A percentile compares a stretch with the other conserved stretches of the same genome.
These are phyloP conservation scores for Aspergillus bridgeri DNA, from an alignment of 495 filamentous ascomycete genomes.

Conservation along the genomic window DNA sequence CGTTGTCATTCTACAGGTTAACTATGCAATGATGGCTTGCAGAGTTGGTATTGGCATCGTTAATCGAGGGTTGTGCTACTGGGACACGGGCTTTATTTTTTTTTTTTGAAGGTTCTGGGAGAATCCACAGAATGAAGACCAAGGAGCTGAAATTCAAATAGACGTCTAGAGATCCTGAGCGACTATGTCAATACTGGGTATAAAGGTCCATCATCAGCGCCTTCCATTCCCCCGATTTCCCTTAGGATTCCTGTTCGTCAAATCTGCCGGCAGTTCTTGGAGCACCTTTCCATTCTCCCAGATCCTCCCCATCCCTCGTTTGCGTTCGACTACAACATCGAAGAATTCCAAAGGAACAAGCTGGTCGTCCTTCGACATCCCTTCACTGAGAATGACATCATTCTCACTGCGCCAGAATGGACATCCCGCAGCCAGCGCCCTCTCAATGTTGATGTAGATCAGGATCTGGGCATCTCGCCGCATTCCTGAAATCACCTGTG, in stretches of 20 bases:
- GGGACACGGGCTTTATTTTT: too few species aligned
- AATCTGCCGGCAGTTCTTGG: slow-evolving; percentile 42
- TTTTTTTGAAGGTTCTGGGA: too few species aligned
- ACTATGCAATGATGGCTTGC: neutral
- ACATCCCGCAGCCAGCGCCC: slow-evolving; percentile 58
- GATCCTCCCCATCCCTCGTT: slow-evolving; percentile 54
- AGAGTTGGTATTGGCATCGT: neutral
- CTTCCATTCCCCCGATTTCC: slow-evolving; percentile 13
- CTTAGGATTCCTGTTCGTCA: slow-evolving; percentile 36
- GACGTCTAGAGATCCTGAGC: neutral
- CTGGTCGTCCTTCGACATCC: slow-evolving; percentile 26
- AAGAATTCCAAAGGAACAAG: slow-evolving; percentile 42
- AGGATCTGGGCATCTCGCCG: slow-evolving; percentile 71
- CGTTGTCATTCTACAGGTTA: neutral
- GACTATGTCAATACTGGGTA: neutral
- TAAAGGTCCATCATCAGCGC: neutral
- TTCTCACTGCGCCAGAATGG: slow-evolving; percentile 90
- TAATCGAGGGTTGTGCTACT: too few species aligned
- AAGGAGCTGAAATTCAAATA: neutral
- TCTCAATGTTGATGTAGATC: slow-evolving; percentile 72
- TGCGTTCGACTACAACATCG: slow-evolving; percentile 55
- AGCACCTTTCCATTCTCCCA: slow-evolving; percentile 63
- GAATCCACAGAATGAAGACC: neutral
- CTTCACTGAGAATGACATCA: slow-evolving; percentile 61
- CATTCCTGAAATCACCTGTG: slow-evolving; percentile 79